Evolutionary conservation across 495 filamentous ascomycete species (phyloP), one percentile per base, ranked within the genome.

Genomic region (Cudoniella acicularis): DNA sequence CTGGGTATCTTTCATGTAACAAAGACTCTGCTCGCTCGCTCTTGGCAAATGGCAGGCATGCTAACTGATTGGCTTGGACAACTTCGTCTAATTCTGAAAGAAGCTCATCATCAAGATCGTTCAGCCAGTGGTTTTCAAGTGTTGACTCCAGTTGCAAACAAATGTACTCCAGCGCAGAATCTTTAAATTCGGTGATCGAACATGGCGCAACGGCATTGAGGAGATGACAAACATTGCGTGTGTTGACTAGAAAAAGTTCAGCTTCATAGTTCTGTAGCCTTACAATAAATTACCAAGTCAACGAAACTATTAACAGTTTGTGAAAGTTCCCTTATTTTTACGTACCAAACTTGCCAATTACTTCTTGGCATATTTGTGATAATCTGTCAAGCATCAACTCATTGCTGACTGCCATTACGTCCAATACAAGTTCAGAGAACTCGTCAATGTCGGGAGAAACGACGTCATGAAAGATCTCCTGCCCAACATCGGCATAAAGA

Each of bases 321-420:
- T n/a, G n/a, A n/a, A n/a, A n/a, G n/a, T n/a, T n/a, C n/a, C n/a
- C n/a, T n/a, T n/a, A n/a, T n/a, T n/a, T n/a, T n/a, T 56, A 65
- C 78, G 68, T 68, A 87, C 85, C 87, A 72, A 92, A 96, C 41
- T 80, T 82, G n/a, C 94, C 94, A 58, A 98, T 81, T 45, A 90
- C 74, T 55, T 85, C 85, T 67, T 98, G 94, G 70, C 93, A 98
- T 13, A 93, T 84, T 68, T 96, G 90, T 11, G 87, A 90, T 23
- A 98, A 73, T 24, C 91, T 78, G 68, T 97, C 93, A 36, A 98
- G 81, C 92, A 98, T 96, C 58, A 98, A 77, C 65, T 98, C 94
- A 66, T 98, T 89, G 9, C 91, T 89, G 40, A 91, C 87, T 54
- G 84, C 87, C 80, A 96, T 86, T 26, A 98, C 90, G 58, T 96